phyloP scores from a whole-genome alignment of 106 monocot genomes.

The Hemerocallis citrina region DNA sequence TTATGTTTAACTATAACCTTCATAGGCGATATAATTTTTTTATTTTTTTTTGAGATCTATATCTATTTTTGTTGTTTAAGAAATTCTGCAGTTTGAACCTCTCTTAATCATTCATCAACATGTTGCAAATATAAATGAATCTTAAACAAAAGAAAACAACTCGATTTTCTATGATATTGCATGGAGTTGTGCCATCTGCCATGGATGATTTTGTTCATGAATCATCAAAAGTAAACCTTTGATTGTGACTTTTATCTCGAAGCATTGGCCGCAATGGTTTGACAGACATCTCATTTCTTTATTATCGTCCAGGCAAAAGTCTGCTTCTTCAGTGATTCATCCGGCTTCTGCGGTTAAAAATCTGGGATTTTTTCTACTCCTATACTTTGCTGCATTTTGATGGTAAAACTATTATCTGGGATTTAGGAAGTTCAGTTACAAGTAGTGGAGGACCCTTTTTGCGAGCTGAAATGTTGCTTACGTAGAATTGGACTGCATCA shows the following conservation, averaged over 20 bases:
- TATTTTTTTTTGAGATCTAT: no score
- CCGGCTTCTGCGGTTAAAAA: neutral
- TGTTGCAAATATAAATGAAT: no score
- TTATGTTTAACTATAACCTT: no score
- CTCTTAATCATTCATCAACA: no score
- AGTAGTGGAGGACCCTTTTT: no score
- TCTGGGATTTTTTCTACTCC: constrained; percentile 3
- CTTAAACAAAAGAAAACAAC: neutral
- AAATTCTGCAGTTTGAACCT: no score
- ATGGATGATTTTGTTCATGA: neutral
- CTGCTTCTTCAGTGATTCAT: constrained; percentile 7
- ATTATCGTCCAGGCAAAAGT: constrained; percentile 14
- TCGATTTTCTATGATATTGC: neutral
- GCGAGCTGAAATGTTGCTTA: no score
- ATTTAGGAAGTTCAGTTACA: no score
- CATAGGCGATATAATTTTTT: no score
- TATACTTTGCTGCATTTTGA: neutral
- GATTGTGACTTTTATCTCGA: neutral
- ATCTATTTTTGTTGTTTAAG: no score
- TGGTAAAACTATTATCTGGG: no score
- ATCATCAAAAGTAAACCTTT: neutral
- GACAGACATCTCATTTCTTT: neutral
- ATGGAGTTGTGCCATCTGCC: neutral
- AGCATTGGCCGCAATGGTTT: neutral
- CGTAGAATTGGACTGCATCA: no score